These are phyloP conservation scores for Coemansia sp. DNA, from an alignment of 192 early-diverging fungal genomes.

Conservation along the genomic window DNA sequence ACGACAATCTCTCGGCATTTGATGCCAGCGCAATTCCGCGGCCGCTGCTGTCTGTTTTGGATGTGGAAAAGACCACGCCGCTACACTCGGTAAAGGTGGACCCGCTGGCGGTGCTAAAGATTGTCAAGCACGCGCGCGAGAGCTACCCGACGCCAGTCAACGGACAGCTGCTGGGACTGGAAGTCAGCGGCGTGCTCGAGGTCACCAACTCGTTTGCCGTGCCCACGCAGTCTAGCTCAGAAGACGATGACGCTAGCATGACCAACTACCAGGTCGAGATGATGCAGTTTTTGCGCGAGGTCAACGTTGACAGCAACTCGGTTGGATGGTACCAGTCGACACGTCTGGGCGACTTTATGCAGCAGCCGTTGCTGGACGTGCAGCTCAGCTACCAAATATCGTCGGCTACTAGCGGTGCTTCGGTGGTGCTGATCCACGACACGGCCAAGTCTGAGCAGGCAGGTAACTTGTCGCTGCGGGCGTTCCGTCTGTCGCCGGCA, in stretches of 20 bases:
- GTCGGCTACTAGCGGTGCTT: conserved; percentile 61
- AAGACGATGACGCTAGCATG: conserved; percentile 49
- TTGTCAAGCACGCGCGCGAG: conserved; percentile 95
- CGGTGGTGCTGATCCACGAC: conserved; percentile 92
- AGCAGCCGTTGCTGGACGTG: conserved; percentile 84
- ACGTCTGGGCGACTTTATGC: conserved; percentile 83
- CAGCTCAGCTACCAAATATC: conserved; percentile 89
- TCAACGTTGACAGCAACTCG: conserved; percentile 94
- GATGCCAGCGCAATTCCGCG: conserved; percentile 40
- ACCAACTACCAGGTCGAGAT: conserved; percentile 91
- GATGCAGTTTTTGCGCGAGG: conserved; percentile 87
- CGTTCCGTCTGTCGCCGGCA: conserved; percentile 78
- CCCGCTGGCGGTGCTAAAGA: conserved; percentile 86
- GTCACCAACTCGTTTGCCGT: conserved; percentile 92
- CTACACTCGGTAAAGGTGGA: conserved; percentile 69
- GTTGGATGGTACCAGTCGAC: conserved; percentile 98
- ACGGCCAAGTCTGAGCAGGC: conserved; percentile 77
- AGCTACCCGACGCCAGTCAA: conserved; percentile 73
- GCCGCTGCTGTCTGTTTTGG: conserved; percentile 48
- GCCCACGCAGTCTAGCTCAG: conserved; percentile 58
- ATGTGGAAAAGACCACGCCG: conserved; percentile 58
- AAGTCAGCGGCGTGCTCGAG: conserved; percentile 84
- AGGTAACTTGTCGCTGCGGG: conserved; percentile 83
- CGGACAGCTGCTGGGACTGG: conserved; percentile 93
- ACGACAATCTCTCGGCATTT: conserved; percentile 22